Conservation (phyloP, 2,329 filamentous ascomycete species). For the Verticillium nubilum region DNA sequence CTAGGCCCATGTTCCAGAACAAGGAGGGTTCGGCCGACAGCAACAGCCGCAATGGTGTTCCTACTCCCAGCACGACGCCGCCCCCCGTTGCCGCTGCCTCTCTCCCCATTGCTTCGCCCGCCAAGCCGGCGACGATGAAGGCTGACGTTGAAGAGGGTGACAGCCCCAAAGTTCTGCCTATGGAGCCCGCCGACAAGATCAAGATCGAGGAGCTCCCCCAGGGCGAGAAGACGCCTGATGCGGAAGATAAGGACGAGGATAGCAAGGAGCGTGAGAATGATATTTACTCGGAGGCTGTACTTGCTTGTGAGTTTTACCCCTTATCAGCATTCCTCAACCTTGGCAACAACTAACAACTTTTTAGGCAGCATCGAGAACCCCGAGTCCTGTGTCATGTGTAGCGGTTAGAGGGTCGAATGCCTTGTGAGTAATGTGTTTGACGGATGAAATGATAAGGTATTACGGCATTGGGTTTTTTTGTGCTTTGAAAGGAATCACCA, state of each 20-base stretch:
- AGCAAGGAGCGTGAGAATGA: constrained; percentile 77
- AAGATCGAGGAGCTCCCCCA: constrained; percentile 62
- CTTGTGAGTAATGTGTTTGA: constrained; percentile 6
- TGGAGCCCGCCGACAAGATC: constrained; percentile 59
- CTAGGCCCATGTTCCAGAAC: constrained; percentile 60
- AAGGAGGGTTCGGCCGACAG: constrained; percentile 39
- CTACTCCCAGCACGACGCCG: constrained; percentile 65
- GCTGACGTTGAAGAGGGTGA: constrained; percentile 73
- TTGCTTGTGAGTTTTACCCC: constrained; percentile 64
- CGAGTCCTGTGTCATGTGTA: constrained; percentile 95
- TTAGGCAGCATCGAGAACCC: constrained; percentile 92
- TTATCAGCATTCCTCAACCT: background rate
- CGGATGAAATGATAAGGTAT: constrained; percentile 11
- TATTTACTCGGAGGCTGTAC: constrained; percentile 89
- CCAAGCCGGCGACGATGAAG: constrained; percentile 62
- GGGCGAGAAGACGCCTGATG: constrained; percentile 52
- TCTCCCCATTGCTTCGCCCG: constrained; percentile 47
- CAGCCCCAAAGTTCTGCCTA: constrained; percentile 71
- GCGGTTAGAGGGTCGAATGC: constrained; percentile 54
- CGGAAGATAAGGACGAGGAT: constrained; percentile 67
- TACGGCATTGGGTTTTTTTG: constrained; percentile 4
- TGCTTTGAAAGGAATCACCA: background rate
- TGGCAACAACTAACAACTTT: constrained; percentile 22
- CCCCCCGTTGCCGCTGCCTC: constrained; percentile 26
- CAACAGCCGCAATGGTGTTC: constrained; percentile 52